These are phyloP conservation scores for Ganoderma lingzhi DNA, from an alignment of 1,284 basidiomycete genomes.

Conservation along the genomic window DNA sequence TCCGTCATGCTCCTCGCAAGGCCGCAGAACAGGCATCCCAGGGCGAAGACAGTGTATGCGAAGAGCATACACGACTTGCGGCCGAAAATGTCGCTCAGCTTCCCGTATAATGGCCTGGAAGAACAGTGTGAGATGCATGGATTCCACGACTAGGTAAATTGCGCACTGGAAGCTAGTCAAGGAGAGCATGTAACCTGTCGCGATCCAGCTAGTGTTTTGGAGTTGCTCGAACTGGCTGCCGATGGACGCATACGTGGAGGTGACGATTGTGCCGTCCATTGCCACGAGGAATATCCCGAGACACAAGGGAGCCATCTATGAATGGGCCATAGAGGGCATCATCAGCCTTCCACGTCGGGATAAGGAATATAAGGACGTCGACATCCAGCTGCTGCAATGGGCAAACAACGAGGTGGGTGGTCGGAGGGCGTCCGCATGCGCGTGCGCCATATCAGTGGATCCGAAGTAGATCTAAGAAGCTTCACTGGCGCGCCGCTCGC, in stretches of 20 bases:
- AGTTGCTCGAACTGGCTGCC: constrained; percentile 69
- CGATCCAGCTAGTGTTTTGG: constrained; percentile 72
- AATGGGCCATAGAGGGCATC: no score
- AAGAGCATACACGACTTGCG: constrained; percentile 65
- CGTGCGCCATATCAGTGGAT: neutral
- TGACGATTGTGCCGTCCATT: constrained; percentile 68
- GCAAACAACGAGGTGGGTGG: neutral
- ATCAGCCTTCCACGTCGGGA: no score
- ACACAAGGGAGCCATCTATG: constrained; percentile 62
- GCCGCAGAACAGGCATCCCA: constrained; percentile 63
- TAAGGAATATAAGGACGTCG: no score
- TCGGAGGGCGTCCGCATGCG: neutral
- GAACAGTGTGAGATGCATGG: neutral
- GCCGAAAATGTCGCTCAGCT: constrained; percentile 73
- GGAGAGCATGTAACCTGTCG: constrained; percentile 69
- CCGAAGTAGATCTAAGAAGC: neutral
- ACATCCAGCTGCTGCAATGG: no score
- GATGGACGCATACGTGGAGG: constrained; percentile 67
- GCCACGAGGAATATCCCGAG: constrained; percentile 66
- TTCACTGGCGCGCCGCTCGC: neutral
- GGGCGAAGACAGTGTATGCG: constrained; percentile 60
- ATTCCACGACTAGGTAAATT: no score
- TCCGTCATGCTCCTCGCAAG: constrained; percentile 62
- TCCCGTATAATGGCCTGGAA: constrained; percentile 65
- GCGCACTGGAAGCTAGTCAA: constrained; percentile 68